Conservation (phyloP, 176 grass and related monocot species). For the Triticum timopheevii region DNA sequence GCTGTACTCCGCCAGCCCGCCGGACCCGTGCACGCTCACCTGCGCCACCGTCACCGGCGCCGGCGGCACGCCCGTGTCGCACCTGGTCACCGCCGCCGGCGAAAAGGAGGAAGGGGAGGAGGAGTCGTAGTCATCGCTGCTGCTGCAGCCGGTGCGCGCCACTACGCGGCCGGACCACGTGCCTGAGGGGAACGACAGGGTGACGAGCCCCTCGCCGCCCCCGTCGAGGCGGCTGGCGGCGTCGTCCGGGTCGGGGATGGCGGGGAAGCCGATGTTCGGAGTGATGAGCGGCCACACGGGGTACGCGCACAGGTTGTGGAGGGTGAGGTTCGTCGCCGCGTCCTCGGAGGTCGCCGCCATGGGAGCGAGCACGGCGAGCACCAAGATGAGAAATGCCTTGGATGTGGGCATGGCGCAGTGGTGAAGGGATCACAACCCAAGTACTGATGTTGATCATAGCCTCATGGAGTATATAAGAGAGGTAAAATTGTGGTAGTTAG, state of each 20-base stretch:
- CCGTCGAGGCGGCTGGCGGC: background rate
- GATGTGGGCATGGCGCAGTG: background rate
- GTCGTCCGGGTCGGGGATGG: background rate
- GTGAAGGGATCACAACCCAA: background rate
- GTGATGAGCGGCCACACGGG: conserved; percentile 5
- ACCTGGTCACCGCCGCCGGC: background rate
- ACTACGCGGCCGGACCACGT: conserved; percentile 43
- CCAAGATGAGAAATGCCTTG: background rate
- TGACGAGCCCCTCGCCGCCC: conserved; percentile 19
- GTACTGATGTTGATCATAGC: background rate
- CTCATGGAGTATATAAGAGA: background rate
- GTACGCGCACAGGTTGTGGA: conserved; percentile 6
- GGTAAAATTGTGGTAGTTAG: conserved; percentile 7
- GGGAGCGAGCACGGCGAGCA: conserved; percentile 14
- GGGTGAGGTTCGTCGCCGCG: background rate
- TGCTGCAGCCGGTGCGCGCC: conserved; percentile 34
- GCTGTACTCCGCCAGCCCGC: conserved; percentile 35
- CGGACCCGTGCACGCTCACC: conserved; percentile 26
- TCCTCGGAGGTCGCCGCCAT: background rate
- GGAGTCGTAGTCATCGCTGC: background rate
- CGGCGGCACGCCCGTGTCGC: conserved; percentile 30
- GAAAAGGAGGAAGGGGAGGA: no score
- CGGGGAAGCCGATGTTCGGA: background rate
- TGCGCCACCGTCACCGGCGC: conserved; percentile 39
- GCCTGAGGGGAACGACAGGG: conserved; percentile 22